Conservation (phyloP, 1,284 basidiomycete genomes). For the Kwoniella shivajii region DNA sequence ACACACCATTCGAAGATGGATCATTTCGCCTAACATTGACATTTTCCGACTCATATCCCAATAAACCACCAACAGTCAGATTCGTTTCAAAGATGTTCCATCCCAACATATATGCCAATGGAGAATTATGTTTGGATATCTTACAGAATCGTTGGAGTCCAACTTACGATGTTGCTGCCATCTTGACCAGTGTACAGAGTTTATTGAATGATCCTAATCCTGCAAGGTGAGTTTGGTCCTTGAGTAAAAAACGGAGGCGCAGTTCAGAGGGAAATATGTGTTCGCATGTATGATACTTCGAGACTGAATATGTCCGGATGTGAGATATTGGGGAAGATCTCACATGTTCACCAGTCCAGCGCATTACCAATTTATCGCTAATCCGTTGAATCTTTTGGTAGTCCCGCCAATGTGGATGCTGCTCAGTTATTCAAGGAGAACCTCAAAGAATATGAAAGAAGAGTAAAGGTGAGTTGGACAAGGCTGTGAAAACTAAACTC, state of each 20-base stretch:
- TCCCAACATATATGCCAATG: slow-evolving; percentile 97
- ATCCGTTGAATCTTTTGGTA: slow-evolving; percentile 43
- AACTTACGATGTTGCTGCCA: slow-evolving; percentile 97
- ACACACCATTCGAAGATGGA: slow-evolving; percentile 98
- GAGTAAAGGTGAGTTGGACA: slow-evolving; percentile 68
- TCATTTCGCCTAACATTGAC: slow-evolving; percentile 95
- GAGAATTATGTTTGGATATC: slow-evolving; percentile 96
- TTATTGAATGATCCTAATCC: slow-evolving; percentile 97
- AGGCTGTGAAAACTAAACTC: too few species aligned
- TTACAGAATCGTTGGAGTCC: slow-evolving; percentile 98
- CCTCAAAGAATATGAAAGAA: slow-evolving; percentile 94
- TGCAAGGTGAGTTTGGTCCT: slow-evolving; percentile 61
- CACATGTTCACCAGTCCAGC: background rate
- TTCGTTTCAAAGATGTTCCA: slow-evolving; percentile 99
- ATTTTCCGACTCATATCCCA: slow-evolving; percentile 97
- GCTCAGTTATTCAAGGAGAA: slow-evolving; percentile 95
- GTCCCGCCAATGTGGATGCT: slow-evolving; percentile 96
- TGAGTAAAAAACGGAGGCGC: too few species aligned
- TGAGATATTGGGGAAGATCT: background rate
- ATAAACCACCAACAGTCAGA: slow-evolving; percentile 95
- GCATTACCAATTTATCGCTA: background rate
- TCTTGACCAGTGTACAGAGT: slow-evolving; percentile 93
- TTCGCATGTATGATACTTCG: too few species aligned
- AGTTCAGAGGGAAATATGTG: background rate
- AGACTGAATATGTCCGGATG: too few species aligned